Base-by-base conservation (phyloP, 129 eudicot species). In the Daucus carota region DNA sequence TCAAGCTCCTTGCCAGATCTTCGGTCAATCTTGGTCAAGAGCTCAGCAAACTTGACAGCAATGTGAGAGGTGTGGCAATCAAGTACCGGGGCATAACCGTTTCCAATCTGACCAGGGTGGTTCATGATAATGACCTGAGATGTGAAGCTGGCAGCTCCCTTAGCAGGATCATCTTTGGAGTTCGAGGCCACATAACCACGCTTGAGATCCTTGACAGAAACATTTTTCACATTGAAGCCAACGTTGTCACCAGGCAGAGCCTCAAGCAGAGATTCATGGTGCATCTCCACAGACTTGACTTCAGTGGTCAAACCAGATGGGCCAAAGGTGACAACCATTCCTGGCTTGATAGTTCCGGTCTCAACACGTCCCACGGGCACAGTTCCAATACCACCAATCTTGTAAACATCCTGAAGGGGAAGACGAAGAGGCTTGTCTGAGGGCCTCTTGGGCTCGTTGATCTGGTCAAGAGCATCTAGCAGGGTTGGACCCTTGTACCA, bases 401-500 rank as follows among this genome's bases (percentile, higher is more conserved):
- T 75, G 78, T 75, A 75, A 43, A 75, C 78, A 22, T 75, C 78
- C 70, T 75, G 78, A 52, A 75, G 78, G 32, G 78, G 78, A 20
- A 75, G 78, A 33, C 70, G 69, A 12, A 75, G 78, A 24, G 78
- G 78, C 78, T 75, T 75, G 70, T 75, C 78, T 24, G 78, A 52
- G 14, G 78, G 78, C 52, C 78, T 75, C 70, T 75, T 75, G 26
- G 78, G 70, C 78, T 75, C 78, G 20, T 60, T 50, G 69, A 74
- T 75, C 78, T 9, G 12, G 78, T 75, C 78, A 75, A 75, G 78
- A 12, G 78, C 78, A 20, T 75, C 78, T 8, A 75, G 78, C 34
- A 75, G 78, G 6, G 78, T 75, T 54, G 78, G 78, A 10, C 78
- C 78, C 70, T 75, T 75, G 78, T 75, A 75, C 78, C 78, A 75